These are phyloP conservation scores for Purshia tridentata DNA, from an alignment of 306 rosid genomes.

Conservation along the genomic window DNA sequence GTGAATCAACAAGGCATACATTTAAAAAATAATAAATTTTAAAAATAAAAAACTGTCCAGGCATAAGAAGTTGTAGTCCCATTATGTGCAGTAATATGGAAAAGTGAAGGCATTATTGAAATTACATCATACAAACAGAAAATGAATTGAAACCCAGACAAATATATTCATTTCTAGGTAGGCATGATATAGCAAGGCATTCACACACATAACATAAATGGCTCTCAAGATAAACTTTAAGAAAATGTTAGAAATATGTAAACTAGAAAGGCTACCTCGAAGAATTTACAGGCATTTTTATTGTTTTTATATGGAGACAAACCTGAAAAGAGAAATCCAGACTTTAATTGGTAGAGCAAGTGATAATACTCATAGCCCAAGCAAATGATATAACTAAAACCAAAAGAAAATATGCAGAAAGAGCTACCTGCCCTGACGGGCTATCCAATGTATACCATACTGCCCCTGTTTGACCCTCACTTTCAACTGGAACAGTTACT, in stretches of 20 bases:
- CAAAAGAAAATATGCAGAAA: conserved; percentile 7
- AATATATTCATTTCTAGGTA: conserved; percentile 9
- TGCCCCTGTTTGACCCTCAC: conserved; percentile 90
- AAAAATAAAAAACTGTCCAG: neutral
- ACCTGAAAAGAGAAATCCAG: conserved; percentile 59
- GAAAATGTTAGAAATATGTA: neutral
- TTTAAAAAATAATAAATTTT: neutral
- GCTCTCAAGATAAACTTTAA: conserved; percentile 3
- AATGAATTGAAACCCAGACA: neutral
- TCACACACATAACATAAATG: neutral
- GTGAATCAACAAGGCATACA: neutral
- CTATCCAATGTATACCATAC: conserved; percentile 84
- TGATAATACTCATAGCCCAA: conserved; percentile 14
- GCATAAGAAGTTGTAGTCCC: neutral
- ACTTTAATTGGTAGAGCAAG: conserved; percentile 28
- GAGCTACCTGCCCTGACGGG: conserved; percentile 85
- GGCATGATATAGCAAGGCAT: neutral
- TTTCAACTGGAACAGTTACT: conserved; percentile 81
- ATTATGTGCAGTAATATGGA: neutral
- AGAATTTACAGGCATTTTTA: conserved; percentile 54
- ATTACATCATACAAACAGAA: neutral
- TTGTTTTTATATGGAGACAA: conserved; percentile 80
- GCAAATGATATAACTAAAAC: conserved; percentile 7
- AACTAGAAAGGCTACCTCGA: conserved; percentile 55
- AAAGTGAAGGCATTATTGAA: neutral